Conservation (phyloP, 352 stramenopile species). For the Globisporangium solare region DNA sequence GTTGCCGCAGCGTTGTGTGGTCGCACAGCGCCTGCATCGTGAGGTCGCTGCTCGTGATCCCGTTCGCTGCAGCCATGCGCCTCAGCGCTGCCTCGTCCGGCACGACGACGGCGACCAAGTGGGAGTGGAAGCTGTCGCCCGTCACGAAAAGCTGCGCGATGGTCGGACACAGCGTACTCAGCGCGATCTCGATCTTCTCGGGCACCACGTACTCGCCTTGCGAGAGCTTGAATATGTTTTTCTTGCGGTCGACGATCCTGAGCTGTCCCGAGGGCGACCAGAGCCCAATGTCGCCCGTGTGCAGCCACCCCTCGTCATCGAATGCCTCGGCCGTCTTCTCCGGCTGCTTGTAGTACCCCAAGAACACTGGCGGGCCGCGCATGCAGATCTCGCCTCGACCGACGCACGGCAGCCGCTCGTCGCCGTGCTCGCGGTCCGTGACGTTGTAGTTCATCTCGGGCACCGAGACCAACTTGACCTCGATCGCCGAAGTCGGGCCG, state of each 20-base stretch:
- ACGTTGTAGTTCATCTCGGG: constrained; percentile 96
- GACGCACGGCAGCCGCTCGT: constrained; percentile 32
- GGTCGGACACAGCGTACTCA: constrained; percentile 76
- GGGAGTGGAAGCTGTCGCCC: constrained; percentile 94
- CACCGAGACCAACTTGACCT: constrained; percentile 95
- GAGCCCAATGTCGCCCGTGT: constrained; percentile 94
- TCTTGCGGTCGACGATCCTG: constrained; percentile 90
- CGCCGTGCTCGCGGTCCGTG: constrained; percentile 55
- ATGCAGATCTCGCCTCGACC: constrained; percentile 65
- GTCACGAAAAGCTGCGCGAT: constrained; percentile 95
- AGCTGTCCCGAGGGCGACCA: constrained; percentile 92
- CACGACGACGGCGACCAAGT: constrained; percentile 93
- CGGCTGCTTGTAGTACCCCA: constrained; percentile 94
- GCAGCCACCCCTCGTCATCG: constrained; percentile 92
- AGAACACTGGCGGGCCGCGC: constrained; percentile 82
- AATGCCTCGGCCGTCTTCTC: constrained; percentile 91
- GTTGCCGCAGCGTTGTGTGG: constrained; percentile 33
- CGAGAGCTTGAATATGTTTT: constrained; percentile 94
- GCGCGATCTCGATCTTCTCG: constrained; percentile 96
- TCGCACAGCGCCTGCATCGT: constrained; percentile 50
- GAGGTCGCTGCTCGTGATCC: constrained; percentile 15
- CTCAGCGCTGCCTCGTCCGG: constrained; percentile 47
- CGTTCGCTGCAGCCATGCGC: constrained; percentile 28
- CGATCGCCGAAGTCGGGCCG: constrained; percentile 69
- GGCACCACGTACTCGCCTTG: constrained; percentile 96